These are phyloP conservation scores for Sordariomycetes sp. DNA, from an alignment of 2,329 filamentous ascomycete genomes.

Conservation along the genomic window DNA sequence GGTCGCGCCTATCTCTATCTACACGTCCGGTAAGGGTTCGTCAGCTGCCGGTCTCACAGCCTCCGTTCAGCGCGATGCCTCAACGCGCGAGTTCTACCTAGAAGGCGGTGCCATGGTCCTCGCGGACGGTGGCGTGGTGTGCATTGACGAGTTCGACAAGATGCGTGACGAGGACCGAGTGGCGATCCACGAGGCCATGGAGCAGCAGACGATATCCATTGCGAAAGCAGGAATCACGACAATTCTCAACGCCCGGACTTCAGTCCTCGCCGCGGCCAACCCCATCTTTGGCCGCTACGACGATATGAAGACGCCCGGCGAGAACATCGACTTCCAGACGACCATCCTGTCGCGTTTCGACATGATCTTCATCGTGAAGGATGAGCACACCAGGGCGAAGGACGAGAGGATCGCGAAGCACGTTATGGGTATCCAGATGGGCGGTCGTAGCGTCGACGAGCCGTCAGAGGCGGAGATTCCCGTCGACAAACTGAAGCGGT, in stretches of 20 bases:
- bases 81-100: slow-evolving; percentile 91
- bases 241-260: slow-evolving; percentile 91
- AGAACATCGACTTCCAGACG: slow-evolving; percentile 99
- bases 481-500: slow-evolving; percentile 94
- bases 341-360: slow-evolving; percentile 97
- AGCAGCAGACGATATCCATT: slow-evolving; percentile 98
- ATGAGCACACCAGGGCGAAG: slow-evolving; percentile 81
- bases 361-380: slow-evolving; percentile 98
- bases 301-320: slow-evolving; percentile 91
- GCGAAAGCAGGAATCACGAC: slow-evolving; percentile 98
- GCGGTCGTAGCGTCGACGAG: slow-evolving; percentile 72
- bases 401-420: slow-evolving; percentile 93
- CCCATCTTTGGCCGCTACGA: slow-evolving; percentile 97
- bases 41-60: slow-evolving; percentile 95
- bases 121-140: slow-evolving; percentile 91
- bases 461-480: slow-evolving; percentile 78
- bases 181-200: slow-evolving; percentile 99
- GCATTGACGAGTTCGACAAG: slow-evolving; percentile 99
- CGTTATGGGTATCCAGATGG: slow-evolving; percentile 97
- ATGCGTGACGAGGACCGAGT: slow-evolving; percentile 98
- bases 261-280: slow-evolving; percentile 89
- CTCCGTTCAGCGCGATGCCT: slow-evolving; percentile 86
- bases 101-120: slow-evolving; percentile 98
- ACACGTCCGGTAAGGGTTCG: slow-evolving; percentile 96
- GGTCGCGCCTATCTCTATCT: slow-evolving; percentile 91